Percentiles rank a stretch among this genome's conserved stretches.
phyloP scores from a whole-genome alignment of 768 basidiomycete genomes.

The Kwoniella dendrophila region DNA sequence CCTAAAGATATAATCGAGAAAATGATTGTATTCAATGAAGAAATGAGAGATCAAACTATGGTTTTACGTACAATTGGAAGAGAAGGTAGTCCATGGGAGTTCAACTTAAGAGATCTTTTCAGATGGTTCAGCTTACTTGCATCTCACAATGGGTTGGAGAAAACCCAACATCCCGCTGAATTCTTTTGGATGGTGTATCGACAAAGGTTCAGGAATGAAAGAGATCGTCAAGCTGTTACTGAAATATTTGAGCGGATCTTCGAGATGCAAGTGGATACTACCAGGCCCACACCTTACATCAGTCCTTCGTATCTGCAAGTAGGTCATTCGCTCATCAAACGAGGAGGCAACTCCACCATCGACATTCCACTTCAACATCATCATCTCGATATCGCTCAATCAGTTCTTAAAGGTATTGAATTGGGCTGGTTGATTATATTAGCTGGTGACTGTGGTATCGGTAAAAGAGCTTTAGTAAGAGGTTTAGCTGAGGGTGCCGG shows the following conservation, averaged over 20 bases:
- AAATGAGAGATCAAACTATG: conserved; percentile 69
- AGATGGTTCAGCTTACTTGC: conserved; percentile 71
- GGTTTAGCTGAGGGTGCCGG: conserved; percentile 73
- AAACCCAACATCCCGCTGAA: conserved; percentile 63
- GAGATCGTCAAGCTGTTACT: conserved; percentile 63
- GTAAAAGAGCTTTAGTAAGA: conserved; percentile 77
- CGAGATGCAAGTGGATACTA: conserved; percentile 58
- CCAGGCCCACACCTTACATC: conserved; percentile 51
- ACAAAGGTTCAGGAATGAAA: conserved; percentile 75
- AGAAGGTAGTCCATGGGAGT: conserved; percentile 92
- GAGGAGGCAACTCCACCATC: conserved; percentile 39
- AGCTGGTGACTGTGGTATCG: conserved; percentile 70
- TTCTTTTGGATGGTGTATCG: conserved; percentile 76
- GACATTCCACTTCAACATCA: conserved; percentile 62
- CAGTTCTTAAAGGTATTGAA: conserved; percentile 71
- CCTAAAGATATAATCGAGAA: conserved; percentile 62
- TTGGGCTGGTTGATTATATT: conserved; percentile 88
- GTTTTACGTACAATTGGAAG: conserved; percentile 69
- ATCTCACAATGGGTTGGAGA: conserved; percentile 52
- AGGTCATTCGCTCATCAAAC: conserved; percentile 63
- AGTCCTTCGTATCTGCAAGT: conserved; percentile 61
- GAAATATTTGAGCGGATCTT: conserved; percentile 55
- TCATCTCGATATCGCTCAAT: conserved; percentile 70
- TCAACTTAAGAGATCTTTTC: conserved; percentile 91
- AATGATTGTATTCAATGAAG: conserved; percentile 82